Percentiles rank a stretch among this genome's conserved stretches.
Conservation (phyloP, 305 asterid genomes). For the Solanum chacoense region DNA sequence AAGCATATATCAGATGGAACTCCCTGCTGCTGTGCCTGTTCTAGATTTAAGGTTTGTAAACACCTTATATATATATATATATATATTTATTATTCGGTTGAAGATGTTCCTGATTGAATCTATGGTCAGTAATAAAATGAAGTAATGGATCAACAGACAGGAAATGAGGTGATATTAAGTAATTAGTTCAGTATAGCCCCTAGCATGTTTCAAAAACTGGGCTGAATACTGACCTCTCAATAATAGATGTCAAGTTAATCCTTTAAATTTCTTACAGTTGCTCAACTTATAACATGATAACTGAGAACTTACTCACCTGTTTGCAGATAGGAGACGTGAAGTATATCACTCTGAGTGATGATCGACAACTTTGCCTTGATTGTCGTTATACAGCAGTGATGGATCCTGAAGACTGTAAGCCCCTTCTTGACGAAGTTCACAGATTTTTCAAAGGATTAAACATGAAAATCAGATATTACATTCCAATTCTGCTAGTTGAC, state of each 20-base stretch:
- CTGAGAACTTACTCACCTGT: background rate
- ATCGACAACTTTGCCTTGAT: conserved; percentile 52
- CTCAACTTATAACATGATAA: background rate
- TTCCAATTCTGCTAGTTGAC: conserved; percentile 45
- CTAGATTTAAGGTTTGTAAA: background rate
- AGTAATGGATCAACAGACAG: background rate
- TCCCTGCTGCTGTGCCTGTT: background rate
- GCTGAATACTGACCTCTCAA: background rate
- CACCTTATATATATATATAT: background rate
- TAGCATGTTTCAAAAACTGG: background rate
- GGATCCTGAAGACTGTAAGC: conserved; percentile 41
- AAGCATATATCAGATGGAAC: background rate
- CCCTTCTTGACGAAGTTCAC: conserved; percentile 35
- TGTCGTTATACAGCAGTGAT: conserved; percentile 43
- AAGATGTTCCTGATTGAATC: background rate
- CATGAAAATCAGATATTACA: conserved; percentile 35
- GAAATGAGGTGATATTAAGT: background rate
- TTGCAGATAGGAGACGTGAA: conserved; percentile 33
- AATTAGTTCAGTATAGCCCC: background rate
- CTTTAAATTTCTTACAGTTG: background rate
- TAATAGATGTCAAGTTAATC: background rate
- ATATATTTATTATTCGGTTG: background rate
- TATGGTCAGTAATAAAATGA: background rate
- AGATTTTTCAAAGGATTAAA: conserved; percentile 37
- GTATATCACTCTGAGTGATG: conserved; percentile 38